Evolutionary conservation across 1,284 basidiomycete genomes (phyloP).

Genomic region (Ganoderma resinaceum): DNA sequence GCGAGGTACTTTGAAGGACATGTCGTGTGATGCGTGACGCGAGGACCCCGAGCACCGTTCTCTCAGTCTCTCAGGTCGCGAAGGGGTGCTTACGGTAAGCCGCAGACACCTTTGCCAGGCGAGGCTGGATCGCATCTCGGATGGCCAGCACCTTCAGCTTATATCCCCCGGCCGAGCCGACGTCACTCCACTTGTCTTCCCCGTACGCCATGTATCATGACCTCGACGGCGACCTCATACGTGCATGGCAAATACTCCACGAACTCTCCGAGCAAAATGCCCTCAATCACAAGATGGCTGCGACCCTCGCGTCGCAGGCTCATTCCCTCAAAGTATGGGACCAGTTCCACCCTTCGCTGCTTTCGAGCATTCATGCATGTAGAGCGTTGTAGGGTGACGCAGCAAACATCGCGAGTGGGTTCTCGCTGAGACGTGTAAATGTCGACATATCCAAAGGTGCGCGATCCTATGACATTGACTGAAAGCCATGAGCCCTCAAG

Average conservation of each 20-base stretch:
- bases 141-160: not conserved
- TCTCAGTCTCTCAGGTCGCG: not conserved
- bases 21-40: conserved; percentile 6
- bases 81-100: not conserved
- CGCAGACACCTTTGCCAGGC: not conserved
- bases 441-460: conserved; percentile 90
- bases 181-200: not conserved
- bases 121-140: not conserved
- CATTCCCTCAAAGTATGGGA: conserved; percentile 78
- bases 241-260: conserved; percentile 81
- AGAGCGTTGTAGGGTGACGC: conserved; percentile 71
- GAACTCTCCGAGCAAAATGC: conserved; percentile 89
- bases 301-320: conserved; percentile 77
- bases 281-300: conserved; percentile 83
- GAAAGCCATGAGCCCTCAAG: too few relatives aligned
- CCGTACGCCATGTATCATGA: conserved; percentile 43
- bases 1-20: too few relatives aligned
- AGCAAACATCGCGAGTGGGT: conserved; percentile 79
- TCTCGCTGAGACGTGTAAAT: conserved; percentile 88
- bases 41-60: conserved; percentile 1
- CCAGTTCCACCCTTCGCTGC: conserved; percentile 11
- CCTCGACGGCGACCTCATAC: conserved; percentile 77
- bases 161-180: conserved; percentile 1
- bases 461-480: conserved; percentile 29
- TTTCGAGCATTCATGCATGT: conserved; percentile 32